These are phyloP conservation scores for Pythium sp. DNA, from an alignment of 352 stramenopile species.

Conservation along the genomic window DNA sequence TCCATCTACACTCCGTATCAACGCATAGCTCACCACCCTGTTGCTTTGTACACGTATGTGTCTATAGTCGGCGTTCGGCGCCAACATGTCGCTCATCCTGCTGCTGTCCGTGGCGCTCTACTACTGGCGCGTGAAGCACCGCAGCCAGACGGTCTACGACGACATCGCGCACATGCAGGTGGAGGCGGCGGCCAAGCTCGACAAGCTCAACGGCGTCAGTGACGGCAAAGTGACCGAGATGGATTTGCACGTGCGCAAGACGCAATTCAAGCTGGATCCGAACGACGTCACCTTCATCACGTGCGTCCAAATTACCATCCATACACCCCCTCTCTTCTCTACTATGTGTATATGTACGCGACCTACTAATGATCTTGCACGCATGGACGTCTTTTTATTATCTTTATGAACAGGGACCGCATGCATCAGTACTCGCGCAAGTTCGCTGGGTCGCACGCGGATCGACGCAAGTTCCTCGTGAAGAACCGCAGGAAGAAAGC, in stretches of 20 bases:
- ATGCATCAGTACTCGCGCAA: conserved; percentile 79
- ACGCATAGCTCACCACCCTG: no score
- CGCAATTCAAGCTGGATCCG: conserved; percentile 64
- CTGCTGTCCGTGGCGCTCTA: conserved; percentile 60
- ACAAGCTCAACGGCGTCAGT: conserved; percentile 52
- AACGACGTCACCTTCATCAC: conserved; percentile 67
- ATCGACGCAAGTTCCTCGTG: conserved; percentile 72
- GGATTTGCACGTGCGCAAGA: conserved; percentile 53
- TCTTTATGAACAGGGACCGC: conserved; percentile 38
- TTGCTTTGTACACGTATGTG: neutral
- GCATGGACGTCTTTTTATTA: neutral
- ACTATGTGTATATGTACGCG: neutral
- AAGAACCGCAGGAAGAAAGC: conserved; percentile 28
- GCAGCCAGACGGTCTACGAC: conserved; percentile 63
- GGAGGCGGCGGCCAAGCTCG: conserved; percentile 61
- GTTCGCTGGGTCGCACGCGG: conserved; percentile 50
- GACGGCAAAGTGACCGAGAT: conserved; percentile 47
- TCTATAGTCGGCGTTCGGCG: conserved; percentile 48
- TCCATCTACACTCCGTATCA: no score
- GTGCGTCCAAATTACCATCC: conserved; percentile 27
- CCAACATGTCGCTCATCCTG: conserved; percentile 63
- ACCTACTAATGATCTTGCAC: neutral
- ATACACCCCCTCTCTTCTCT: neutral
- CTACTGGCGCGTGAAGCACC: conserved; percentile 59
- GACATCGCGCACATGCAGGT: conserved; percentile 62